phyloP scores from a whole-genome alignment of 805 yeast genomes.

The Torulaspora franciscae region DNA sequence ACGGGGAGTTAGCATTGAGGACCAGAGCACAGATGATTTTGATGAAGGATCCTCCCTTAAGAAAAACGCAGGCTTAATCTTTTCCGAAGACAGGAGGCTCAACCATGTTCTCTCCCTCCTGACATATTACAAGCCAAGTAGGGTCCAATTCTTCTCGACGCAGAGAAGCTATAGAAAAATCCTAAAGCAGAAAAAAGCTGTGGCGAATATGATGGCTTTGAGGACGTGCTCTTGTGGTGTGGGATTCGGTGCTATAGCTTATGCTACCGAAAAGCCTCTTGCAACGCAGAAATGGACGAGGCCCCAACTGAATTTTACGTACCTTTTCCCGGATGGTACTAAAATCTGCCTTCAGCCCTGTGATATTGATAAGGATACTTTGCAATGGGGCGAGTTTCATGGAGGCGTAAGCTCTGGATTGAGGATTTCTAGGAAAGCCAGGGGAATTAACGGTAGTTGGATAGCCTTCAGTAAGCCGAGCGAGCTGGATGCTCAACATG shows the following conservation, averaged over 20 bases:
- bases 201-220: conserved; percentile 57
- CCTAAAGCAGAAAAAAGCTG: conserved; percentile 46
- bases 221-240: conserved; percentile 58
- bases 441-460: conserved; percentile 76
- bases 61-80: conserved; percentile 48
- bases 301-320: conserved; percentile 66
- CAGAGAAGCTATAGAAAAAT: conserved; percentile 54
- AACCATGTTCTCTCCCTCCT: conserved; percentile 68
- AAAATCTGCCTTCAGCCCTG: conserved; percentile 58
- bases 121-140: conserved; percentile 34
- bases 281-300: conserved; percentile 80
- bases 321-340: conserved; percentile 62
- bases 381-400: conserved; percentile 86
- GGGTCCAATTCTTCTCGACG: conserved; percentile 29
- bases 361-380: conserved; percentile 43
- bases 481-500: conserved; percentile 71
- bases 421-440: conserved; percentile 60
- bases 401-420: conserved; percentile 88
- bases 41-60: conserved; percentile 21
- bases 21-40: conserved; percentile 14
- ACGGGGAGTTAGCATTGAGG: conserved; percentile 7
- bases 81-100: conserved; percentile 72
- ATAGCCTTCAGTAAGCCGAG: conserved; percentile 79
- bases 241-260: conserved; percentile 31
- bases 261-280: conserved; percentile 54